phyloP scores from a whole-genome alignment of 2,329 filamentous ascomycete species.

The Magnaporthiopsis incrustans region DNA sequence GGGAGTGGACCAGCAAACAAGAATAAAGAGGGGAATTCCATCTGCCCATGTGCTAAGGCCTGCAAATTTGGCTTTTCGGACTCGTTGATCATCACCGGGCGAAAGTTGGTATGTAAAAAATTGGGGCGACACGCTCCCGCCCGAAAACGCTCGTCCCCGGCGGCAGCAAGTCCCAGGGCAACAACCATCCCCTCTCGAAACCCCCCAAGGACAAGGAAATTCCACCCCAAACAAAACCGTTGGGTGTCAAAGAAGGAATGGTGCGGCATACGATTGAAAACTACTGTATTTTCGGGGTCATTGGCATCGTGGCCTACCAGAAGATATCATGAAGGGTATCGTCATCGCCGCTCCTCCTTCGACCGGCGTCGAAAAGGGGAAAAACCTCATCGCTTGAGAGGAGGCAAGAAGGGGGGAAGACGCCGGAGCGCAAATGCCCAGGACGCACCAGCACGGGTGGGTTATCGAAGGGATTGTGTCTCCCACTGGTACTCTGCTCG shows the following conservation, averaged over 20 bases:
- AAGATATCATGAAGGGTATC: not conserved
- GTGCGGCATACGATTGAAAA: slow-evolving; percentile 9
- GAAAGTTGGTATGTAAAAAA: not conserved
- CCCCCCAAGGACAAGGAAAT: not conserved
- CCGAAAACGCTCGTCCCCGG: not conserved
- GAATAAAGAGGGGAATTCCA: not conserved
- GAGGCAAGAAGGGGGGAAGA: not conserved
- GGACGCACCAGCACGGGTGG: not conserved
- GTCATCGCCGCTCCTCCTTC: not conserved
- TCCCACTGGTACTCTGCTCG: slow-evolving; percentile 17
- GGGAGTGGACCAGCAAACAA: slow-evolving; percentile 8
- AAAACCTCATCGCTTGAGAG: not conserved
- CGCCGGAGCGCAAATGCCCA: not conserved
- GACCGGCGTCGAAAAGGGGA: not conserved
- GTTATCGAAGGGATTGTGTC: not conserved
- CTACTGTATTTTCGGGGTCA: slow-evolving; percentile 3
- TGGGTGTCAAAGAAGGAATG: not conserved
- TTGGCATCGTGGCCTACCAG: not conserved
- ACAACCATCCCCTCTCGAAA: not conserved
- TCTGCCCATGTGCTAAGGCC: slow-evolving; percentile 14
- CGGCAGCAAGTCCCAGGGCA: not conserved
- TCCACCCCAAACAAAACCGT: not conserved
- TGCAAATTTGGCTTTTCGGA: slow-evolving; percentile 35
- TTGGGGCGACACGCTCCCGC: not conserved
- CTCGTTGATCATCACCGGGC: slow-evolving; percentile 28